Evolutionary conservation across 768 basidiomycete species (phyloP).

Genomic region (Coprinellus micaceus): DNA sequence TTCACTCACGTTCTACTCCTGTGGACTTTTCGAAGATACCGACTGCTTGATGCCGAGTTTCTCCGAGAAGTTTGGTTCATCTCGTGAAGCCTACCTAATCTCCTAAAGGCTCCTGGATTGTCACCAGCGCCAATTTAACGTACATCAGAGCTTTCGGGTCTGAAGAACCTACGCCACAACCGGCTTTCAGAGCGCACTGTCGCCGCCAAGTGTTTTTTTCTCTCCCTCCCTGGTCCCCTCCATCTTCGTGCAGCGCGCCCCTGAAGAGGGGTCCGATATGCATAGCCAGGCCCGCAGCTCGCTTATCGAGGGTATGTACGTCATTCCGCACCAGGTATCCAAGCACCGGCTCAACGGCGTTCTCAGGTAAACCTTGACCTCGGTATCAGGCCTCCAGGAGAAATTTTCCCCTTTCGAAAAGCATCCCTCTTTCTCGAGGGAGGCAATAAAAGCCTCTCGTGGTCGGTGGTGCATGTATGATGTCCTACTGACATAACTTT

Average conservation of each 20-base stretch:
- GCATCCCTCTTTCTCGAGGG: background rate
- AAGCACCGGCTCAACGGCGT: background rate
- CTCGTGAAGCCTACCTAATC: background rate
- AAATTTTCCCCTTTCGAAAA: background rate
- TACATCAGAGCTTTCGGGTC: conserved; percentile 1
- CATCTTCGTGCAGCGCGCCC: too few species aligned
- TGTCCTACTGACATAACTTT: background rate
- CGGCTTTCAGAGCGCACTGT: background rate
- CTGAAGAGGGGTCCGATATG: too few species aligned
- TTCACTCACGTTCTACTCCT: too few species aligned
- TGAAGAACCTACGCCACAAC: background rate
- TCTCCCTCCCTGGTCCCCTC: too few species aligned
- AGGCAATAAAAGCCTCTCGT: conserved; percentile 2
- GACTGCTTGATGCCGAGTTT: background rate
- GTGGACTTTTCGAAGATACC: too few species aligned
- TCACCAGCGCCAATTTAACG: background rate
- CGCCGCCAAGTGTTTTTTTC: background rate
- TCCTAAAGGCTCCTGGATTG: background rate
- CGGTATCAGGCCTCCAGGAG: background rate
- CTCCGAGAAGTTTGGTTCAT: background rate
- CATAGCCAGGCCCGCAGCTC: too few species aligned
- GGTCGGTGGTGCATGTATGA: background rate
- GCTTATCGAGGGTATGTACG: too few species aligned
- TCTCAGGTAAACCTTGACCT: background rate
- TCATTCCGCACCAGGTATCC: too few species aligned